Conservation (phyloP, 1,139 yeast species). For the Pneumocystis jirovecii region DNA sequence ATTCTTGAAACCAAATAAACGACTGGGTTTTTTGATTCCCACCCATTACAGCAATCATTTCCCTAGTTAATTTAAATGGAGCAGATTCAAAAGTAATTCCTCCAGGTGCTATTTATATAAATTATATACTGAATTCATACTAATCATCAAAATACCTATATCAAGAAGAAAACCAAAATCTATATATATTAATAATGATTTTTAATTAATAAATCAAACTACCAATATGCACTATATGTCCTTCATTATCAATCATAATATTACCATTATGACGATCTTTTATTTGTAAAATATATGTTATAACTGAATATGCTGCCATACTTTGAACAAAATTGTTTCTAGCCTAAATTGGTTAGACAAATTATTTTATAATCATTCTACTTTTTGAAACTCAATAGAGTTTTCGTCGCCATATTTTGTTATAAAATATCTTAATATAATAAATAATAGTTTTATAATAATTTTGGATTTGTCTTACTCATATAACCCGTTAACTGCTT, state of each 20-base stretch:
- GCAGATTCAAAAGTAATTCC: constrained; percentile 96
- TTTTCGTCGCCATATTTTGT: constrained; percentile 91
- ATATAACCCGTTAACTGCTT: constrained; percentile 91
- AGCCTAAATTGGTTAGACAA: constrained; percentile 21
- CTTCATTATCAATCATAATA: constrained; percentile 93
- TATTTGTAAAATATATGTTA: constrained; percentile 80
- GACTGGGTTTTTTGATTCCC: constrained; percentile 77
- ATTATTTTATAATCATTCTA: background rate
- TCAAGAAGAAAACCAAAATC: background rate
- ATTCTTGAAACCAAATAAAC: constrained; percentile 84
- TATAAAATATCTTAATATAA: constrained; percentile 39
- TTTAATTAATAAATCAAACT: constrained; percentile 33
- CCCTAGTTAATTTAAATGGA: constrained; percentile 90
- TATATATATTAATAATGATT: background rate
- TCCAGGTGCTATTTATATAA: constrained; percentile 89
- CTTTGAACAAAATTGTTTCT: constrained; percentile 86
- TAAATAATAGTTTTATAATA: background rate
- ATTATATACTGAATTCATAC: background rate
- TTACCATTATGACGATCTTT: constrained; percentile 98
- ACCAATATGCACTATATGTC: constrained; percentile 89
- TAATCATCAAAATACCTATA: background rate
- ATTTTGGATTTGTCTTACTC: constrained; percentile 27
- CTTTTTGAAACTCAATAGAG: constrained; percentile 75
- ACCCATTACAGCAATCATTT: constrained; percentile 92
- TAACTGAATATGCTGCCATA: constrained; percentile 88